These are phyloP conservation scores for Clausena lansium DNA, from an alignment of 345 rosid species.

Conservation along the genomic window DNA sequence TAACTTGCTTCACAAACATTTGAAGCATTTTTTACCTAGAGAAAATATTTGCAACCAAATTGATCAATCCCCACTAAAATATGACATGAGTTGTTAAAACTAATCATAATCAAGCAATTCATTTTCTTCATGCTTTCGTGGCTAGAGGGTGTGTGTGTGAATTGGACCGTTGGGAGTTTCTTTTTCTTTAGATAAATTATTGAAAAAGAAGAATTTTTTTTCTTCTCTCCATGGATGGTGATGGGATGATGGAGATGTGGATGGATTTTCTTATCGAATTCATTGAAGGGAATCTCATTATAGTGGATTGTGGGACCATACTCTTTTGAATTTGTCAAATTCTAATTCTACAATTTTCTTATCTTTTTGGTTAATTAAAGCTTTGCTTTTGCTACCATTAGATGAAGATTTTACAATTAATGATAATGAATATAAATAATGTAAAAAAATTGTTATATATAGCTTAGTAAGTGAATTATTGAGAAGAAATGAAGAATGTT, in stretches of 20 bases:
- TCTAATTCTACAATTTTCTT: not conserved
- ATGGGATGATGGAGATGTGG: not conserved
- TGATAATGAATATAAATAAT: not conserved
- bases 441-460: no score
- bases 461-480: no score
- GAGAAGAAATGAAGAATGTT: no score
- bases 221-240: not conserved
- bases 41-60: not conserved
- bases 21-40: not conserved
- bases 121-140: not conserved
- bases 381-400: not conserved
- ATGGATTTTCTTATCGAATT: slow-evolving; percentile 10
- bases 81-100: not conserved
- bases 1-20: not conserved
- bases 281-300: slow-evolving; percentile 9
- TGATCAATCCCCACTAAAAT: not conserved
- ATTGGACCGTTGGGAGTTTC: not conserved
- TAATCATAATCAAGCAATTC: not conserved
- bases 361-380: not conserved
- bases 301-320: not conserved
- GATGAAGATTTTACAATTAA: not conserved
- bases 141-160: not conserved
- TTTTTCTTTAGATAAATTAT: not conserved
- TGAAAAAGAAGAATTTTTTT: not conserved
- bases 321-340: not conserved